These are phyloP conservation scores for Elsinoe fawcettii DNA, from an alignment of 2,329 filamentous ascomycete genomes.

Conservation along the genomic window DNA sequence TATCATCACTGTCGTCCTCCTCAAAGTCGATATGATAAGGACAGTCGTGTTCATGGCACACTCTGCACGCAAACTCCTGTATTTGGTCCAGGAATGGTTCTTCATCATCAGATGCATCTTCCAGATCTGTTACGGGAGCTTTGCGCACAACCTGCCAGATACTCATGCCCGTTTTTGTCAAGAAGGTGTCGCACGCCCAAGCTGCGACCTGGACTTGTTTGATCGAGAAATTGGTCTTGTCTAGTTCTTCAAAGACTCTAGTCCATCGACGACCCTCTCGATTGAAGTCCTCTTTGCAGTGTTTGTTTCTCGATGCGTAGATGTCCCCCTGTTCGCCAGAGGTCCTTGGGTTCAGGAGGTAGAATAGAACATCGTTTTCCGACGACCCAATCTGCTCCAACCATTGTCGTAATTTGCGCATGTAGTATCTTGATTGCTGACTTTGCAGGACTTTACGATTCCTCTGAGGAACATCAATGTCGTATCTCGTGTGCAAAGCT, in stretches of 20 bases:
- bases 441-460: conserved; percentile 28
- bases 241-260: conserved; percentile 22
- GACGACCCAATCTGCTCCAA: conserved; percentile 30
- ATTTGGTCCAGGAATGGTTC: conserved; percentile 17
- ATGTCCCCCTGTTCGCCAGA: not conserved
- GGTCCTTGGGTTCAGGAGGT: conserved; percentile 29
- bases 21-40: conserved; percentile 35
- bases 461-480: conserved; percentile 26
- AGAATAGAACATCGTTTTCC: conserved; percentile 34
- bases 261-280: conserved; percentile 27
- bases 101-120: conserved; percentile 3
- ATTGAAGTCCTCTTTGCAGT: conserved; percentile 29
- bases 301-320: conserved; percentile 21
- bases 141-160: conserved; percentile 36
- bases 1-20: conserved; percentile 22
- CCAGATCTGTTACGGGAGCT: conserved; percentile 20
- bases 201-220: conserved; percentile 28
- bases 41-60: conserved; percentile 29
- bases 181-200: conserved; percentile 32
- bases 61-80: conserved; percentile 1
- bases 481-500: conserved; percentile 26
- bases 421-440: conserved; percentile 31
- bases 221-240: conserved; percentile 24
- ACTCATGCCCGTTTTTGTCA: conserved; percentile 29
- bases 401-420: conserved; percentile 30